phyloP scores from a whole-genome alignment of 2,329 filamentous ascomycete species.

The Venturia aucupariae region DNA sequence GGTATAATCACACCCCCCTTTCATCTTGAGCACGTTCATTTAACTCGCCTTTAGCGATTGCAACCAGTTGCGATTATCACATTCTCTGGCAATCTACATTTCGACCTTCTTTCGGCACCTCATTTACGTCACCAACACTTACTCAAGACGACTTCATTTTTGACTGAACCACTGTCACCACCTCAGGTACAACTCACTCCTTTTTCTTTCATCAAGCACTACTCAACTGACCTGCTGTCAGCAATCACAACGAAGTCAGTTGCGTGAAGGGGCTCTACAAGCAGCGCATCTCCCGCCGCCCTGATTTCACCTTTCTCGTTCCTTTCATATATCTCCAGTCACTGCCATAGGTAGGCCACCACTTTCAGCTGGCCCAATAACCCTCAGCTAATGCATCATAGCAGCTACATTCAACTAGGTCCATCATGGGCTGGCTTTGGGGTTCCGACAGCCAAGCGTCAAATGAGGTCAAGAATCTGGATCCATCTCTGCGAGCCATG shows the following conservation, averaged over 20 bases:
- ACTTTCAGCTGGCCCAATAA: neutral
- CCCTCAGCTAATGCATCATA: slow-evolving; percentile 12
- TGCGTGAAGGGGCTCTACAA: neutral
- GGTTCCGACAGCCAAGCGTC: slow-evolving; percentile 34
- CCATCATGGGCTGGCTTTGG: slow-evolving; percentile 56
- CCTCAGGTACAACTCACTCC: neutral
- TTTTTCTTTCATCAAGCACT: neutral
- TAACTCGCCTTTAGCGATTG: neutral
- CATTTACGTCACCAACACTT: neutral
- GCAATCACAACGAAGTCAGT: neutral
- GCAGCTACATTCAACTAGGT: neutral
- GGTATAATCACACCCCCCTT: neutral
- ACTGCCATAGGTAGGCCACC: neutral
- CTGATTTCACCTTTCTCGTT: neutral
- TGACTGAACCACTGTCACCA: neutral
- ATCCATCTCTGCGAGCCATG: slow-evolving; percentile 75
- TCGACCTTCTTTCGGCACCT: neutral
- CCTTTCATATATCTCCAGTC: neutral
- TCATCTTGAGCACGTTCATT: neutral
- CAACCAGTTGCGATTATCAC: neutral
- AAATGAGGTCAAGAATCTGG: slow-evolving; percentile 65
- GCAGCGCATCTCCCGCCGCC: neutral
- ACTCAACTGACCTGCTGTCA: neutral
- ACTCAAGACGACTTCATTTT: neutral
- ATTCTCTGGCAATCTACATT: neutral